Evolutionary conservation across 2,329 filamentous ascomycete species (phyloP).

Genomic region (Byssochlamys sp.): DNA sequence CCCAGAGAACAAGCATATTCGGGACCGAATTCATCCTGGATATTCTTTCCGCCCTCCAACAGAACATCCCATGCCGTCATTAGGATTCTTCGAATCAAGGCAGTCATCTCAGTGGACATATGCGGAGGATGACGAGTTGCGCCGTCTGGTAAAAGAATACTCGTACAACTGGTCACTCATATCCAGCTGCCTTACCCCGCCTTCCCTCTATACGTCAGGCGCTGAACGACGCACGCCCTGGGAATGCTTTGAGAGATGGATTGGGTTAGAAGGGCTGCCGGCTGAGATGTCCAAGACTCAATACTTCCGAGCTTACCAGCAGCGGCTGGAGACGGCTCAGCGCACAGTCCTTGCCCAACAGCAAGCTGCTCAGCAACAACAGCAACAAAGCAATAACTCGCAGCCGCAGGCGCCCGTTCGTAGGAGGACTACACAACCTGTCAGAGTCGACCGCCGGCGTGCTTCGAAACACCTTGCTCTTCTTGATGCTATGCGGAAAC

Average conservation of each 20-base stretch:
- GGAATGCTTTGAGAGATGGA: slow-evolving; percentile 98
- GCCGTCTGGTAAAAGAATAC: slow-evolving; percentile 75
- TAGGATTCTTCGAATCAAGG: slow-evolving; percentile 80
- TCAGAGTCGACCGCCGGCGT: slow-evolving; percentile 76
- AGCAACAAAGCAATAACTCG: slow-evolving; percentile 42
- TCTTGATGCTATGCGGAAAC: slow-evolving; percentile 88
- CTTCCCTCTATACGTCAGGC: slow-evolving; percentile 70
- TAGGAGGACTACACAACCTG: slow-evolving; percentile 63
- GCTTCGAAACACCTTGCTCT: slow-evolving; percentile 79
- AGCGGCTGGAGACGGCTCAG: slow-evolving; percentile 54
- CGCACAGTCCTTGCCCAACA: slow-evolving; percentile 50
- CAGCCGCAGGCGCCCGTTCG: slow-evolving; percentile 47
- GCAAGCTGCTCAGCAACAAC: slow-evolving; percentile 41
- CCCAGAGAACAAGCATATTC: slow-evolving; percentile 76
- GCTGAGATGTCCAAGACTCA: slow-evolving; percentile 89
- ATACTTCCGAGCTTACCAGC: slow-evolving; percentile 73
- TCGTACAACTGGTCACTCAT: slow-evolving; percentile 98
- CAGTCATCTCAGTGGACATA: slow-evolving; percentile 83
- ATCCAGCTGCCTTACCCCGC: slow-evolving; percentile 64
- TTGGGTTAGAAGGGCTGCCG: slow-evolving; percentile 79
- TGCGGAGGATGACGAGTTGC: slow-evolving; percentile 81
- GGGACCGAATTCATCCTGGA: slow-evolving; percentile 79
- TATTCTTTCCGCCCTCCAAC: slow-evolving; percentile 90
- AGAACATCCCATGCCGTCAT: slow-evolving; percentile 80
- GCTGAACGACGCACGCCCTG: slow-evolving; percentile 86